A percentile compares a stretch with the other conserved stretches of the same genome.
These are phyloP conservation scores for Magnusiomyces ingens DNA, from an alignment of 1,139 yeast species.

Conservation along the genomic window DNA sequence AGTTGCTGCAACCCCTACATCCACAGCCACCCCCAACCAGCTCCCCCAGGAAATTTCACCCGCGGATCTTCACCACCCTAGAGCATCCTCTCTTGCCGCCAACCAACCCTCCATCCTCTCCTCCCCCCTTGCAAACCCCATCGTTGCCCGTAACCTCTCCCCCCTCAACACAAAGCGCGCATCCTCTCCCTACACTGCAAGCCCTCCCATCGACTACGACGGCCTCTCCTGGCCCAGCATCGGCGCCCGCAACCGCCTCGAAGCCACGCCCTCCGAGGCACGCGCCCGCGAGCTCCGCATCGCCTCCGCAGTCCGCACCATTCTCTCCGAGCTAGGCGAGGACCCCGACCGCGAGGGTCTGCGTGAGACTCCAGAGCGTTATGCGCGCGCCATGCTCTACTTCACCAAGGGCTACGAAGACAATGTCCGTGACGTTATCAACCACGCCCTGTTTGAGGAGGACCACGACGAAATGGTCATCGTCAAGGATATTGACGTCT, in stretches of 20 bases:
- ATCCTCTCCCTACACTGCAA: slow-evolving; percentile 74
- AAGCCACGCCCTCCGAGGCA: slow-evolving; percentile 57
- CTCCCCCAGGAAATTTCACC: no score
- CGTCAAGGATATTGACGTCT: slow-evolving; percentile 87
- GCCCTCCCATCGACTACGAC: slow-evolving; percentile 82
- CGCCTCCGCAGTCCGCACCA: slow-evolving; percentile 77
- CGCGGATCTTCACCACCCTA: no score
- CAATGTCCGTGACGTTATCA: slow-evolving; percentile 71
- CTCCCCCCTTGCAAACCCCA: no score
- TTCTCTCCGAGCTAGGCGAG: slow-evolving; percentile 83
- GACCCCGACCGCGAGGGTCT: slow-evolving; percentile 85
- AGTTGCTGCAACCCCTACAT: no score
- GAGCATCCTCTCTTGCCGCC: no score
- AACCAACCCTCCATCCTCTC: no score
- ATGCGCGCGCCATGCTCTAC: slow-evolving; percentile 91
- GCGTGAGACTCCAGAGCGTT: slow-evolving; percentile 89
- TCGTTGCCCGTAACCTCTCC: neutral
- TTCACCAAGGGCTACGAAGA: slow-evolving; percentile 97
- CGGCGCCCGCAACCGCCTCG: slow-evolving; percentile 71
- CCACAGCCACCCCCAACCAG: no score
- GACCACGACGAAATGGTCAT: slow-evolving; percentile 99
- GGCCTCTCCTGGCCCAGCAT: slow-evolving; percentile 91
- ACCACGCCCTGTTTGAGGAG: slow-evolving; percentile 93
- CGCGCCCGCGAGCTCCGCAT: slow-evolving; percentile 61
- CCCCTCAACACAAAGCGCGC: slow-evolving; percentile 39